These are phyloP conservation scores for Millerago galiae DNA, from an alignment of 805 yeast genomes.

Conservation along the genomic window DNA sequence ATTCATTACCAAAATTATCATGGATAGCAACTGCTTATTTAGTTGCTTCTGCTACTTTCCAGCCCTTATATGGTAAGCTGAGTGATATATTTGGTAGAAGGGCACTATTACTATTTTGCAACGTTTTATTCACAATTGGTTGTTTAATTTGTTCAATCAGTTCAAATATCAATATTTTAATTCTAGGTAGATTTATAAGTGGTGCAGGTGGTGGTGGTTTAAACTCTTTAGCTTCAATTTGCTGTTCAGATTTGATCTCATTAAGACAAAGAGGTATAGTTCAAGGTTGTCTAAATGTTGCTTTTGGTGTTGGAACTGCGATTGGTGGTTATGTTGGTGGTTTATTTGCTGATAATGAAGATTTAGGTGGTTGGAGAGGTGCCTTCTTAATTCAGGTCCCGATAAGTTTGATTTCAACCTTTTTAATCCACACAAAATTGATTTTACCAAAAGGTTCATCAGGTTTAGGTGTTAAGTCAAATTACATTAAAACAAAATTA, in stretches of 20 bases:
- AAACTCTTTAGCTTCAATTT: constrained; percentile 63
- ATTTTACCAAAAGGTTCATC: constrained; percentile 44
- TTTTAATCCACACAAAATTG: constrained; percentile 31
- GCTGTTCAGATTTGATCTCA: constrained; percentile 74
- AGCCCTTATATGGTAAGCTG: constrained; percentile 65
- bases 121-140: constrained; percentile 50
- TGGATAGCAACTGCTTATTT: constrained; percentile 74
- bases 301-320: constrained; percentile 72
- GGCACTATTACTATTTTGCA: constrained; percentile 43
- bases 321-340: constrained; percentile 66
- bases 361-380: constrained; percentile 39
- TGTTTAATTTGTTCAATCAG: constrained; percentile 50
- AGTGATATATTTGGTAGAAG: constrained; percentile 71
- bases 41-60: constrained; percentile 64
- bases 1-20: constrained; percentile 54
- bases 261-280: constrained; percentile 70
- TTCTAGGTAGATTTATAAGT: constrained; percentile 51
- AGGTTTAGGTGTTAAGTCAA: constrained; percentile 43
- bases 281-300: constrained; percentile 77
- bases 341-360: constrained; percentile 32
- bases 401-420: constrained; percentile 38
- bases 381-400: constrained; percentile 52
- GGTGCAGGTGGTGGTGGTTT: constrained; percentile 93
- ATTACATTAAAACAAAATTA: constrained; percentile 39
- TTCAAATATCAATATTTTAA: constrained; percentile 39